Evolutionary conservation across 1,139 yeast genomes (phyloP), one percentile per base, ranked within the genome.

Genomic region (Geotrichum aggregatum): DNA sequence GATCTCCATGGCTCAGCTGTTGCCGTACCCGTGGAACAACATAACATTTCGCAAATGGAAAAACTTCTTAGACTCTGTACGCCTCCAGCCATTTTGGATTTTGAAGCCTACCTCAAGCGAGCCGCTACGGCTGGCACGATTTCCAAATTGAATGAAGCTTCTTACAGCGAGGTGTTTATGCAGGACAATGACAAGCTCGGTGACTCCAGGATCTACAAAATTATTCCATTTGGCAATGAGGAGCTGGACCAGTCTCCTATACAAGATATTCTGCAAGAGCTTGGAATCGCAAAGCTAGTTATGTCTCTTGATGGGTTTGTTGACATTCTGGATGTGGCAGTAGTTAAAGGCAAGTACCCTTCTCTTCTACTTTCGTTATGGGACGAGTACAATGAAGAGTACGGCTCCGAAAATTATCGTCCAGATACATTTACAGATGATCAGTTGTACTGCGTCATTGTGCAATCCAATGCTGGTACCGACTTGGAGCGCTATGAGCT

Each of bases 151-250:
- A 71, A 75, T 14, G 79, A 77, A 59, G 76, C 80, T 4, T 69
- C 76, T 1, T 74, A 67, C 61, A 68, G 76, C 54, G 80, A 77
- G 56, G 76, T 77, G 11, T 77, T 67, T 53, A 65, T 58, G 58
- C 67, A 61, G 30, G 50, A 45, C 5, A 52, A 55, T 21, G 7
- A 10, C 26, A 43, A 43, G 11, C 10, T 19, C 19, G 44, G 41
- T 4, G n/a, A 19, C 11, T 39, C 36, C 30, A 57, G 55, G 24
- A 75, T 77, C 35, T 70, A 73, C 65, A 78, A 79, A 56, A 64
- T 79, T 30, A 71, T 78, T 45, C 80, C 83, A 3, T 77, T 79
- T 64, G 80, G 79, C 21, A 69, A 71, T 39, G 70, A 66, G 18
- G 72, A 67, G 42, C 59, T 65, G 30, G 72, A 71, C 16, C 80